Percentiles rank a stretch among this genome's conserved stretches.
These are phyloP conservation scores for Lizanozyma gosingica DNA, from an alignment of 1,139 yeast species.

Conservation along the genomic window DNA sequence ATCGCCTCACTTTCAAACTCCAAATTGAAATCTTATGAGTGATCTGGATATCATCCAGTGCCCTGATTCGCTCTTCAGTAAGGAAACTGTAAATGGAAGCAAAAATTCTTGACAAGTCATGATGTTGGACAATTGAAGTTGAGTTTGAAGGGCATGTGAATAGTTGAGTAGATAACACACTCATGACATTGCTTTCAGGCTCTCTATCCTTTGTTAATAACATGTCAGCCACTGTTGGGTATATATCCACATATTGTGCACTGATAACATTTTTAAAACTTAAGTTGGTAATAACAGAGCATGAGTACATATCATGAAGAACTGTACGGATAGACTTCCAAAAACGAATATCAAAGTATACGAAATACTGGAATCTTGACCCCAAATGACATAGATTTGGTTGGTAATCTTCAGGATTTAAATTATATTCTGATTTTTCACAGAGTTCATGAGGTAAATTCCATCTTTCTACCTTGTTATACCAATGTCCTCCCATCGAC, in stretches of 20 bases:
- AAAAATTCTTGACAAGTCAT: conserved; percentile 59
- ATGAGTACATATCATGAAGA: conserved; percentile 61
- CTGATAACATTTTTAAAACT: conserved; percentile 53
- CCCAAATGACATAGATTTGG: conserved; percentile 36
- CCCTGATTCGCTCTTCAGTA: conserved; percentile 45
- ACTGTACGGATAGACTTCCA: conserved; percentile 59
- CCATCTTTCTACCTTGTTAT: conserved; percentile 31
- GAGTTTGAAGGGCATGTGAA: conserved; percentile 82
- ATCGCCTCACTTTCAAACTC: conserved; percentile 65
- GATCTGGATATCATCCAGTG: conserved; percentile 37
- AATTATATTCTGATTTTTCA: conserved; percentile 37
- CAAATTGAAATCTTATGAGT: conserved; percentile 33
- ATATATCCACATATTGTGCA: conserved; percentile 74
- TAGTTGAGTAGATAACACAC: conserved; percentile 72
- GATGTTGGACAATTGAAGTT: conserved; percentile 56
- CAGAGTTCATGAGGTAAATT: conserved; percentile 32
- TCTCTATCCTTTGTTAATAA: conserved; percentile 68
- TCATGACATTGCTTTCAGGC: conserved; percentile 72
- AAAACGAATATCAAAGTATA: conserved; percentile 61
- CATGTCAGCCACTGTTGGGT: conserved; percentile 70
- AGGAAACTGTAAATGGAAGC: conserved; percentile 61
- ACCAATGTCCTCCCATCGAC: conserved; percentile 23
- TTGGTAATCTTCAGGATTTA: conserved; percentile 17
- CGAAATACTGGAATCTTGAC: conserved; percentile 69
- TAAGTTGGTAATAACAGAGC: conserved; percentile 61